Conservation (phyloP, 2,329 filamentous ascomycete genomes). For the Fusarium decemcellulare region DNA sequence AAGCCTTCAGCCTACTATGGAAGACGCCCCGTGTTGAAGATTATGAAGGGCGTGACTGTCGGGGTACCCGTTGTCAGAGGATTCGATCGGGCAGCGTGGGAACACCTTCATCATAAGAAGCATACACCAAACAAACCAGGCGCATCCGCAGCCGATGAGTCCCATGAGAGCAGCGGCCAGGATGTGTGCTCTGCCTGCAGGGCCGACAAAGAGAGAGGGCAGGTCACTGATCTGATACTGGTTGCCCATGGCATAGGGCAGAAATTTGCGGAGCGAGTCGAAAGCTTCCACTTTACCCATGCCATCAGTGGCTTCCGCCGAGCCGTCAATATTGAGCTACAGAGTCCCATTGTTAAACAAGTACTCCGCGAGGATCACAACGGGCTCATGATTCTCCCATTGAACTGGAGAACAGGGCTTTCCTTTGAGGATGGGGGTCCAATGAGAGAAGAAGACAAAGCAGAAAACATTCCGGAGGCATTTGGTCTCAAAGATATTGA, state of each 20-base stretch:
- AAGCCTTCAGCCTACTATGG: constrained; percentile 89
- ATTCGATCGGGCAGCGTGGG: constrained; percentile 85
- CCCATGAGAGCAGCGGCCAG: constrained; percentile 46
- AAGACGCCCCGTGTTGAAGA: constrained; percentile 84
- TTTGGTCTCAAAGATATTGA: constrained; percentile 88
- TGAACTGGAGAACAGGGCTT: constrained; percentile 94
- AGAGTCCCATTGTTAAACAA: constrained; percentile 79
- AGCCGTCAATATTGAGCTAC: constrained; percentile 87
- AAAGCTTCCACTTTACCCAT: constrained; percentile 98
- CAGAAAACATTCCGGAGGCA: constrained; percentile 70
- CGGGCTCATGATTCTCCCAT: constrained; percentile 91
- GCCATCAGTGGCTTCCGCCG: constrained; percentile 92
- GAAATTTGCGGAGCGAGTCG: constrained; percentile 93
- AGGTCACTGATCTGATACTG: constrained; percentile 88
- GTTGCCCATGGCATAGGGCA: constrained; percentile 97
- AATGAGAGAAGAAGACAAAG: constrained; percentile 67
- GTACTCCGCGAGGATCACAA: constrained; percentile 84
- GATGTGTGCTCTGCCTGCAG: constrained; percentile 70
- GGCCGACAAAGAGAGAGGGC: constrained; percentile 73
- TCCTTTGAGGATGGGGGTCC: constrained; percentile 86
- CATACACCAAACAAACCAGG: constrained; percentile 49
- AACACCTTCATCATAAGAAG: constrained; percentile 73
- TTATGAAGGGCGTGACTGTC: constrained; percentile 85
- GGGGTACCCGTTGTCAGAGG: constrained; percentile 92
- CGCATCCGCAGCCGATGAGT: constrained; percentile 47